These are phyloP conservation scores for Candida nemodendra DNA, from an alignment of 805 yeast genomes.

Conservation along the genomic window DNA sequence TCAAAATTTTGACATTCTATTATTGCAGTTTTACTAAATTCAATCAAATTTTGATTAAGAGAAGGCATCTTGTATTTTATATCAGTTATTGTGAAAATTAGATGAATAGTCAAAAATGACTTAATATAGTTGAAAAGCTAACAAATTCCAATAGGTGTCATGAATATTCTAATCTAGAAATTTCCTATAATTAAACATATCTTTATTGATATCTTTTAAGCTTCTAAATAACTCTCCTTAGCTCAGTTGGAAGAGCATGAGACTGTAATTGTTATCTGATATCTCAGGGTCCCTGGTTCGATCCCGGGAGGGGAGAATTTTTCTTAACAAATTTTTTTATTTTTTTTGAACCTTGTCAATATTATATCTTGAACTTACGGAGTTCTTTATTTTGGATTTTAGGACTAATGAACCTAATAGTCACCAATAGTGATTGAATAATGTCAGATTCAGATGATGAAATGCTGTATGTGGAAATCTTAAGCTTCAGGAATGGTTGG, in stretches of 20 bases:
- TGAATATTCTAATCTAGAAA: background rate
- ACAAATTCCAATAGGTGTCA: background rate
- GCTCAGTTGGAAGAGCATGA: constrained; percentile 28
- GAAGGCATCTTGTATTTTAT: no score
- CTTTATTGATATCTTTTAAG: background rate
- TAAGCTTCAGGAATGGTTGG: background rate
- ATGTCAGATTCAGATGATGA: constrained; percentile 30
- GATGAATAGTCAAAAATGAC: background rate
- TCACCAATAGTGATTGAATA: background rate
- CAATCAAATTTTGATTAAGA: background rate
- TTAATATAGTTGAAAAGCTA: background rate
- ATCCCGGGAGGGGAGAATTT: constrained; percentile 28
- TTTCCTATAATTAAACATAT: background rate
- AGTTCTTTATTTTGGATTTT: background rate
- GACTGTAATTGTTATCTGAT: constrained; percentile 22
- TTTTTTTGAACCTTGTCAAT: no score
- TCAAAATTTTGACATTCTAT: background rate
- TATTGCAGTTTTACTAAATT: background rate
- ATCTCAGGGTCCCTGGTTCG: constrained; percentile 30
- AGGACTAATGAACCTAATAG: no score
- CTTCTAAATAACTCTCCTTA: constrained; percentile 20
- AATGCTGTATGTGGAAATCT: constrained; percentile 25
- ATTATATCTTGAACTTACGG: background rate
- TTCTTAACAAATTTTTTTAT: constrained; percentile 1
- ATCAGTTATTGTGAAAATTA: no score